Conservation (phyloP, 257 asterid genomes). For the Verbascum thapsus region DNA sequence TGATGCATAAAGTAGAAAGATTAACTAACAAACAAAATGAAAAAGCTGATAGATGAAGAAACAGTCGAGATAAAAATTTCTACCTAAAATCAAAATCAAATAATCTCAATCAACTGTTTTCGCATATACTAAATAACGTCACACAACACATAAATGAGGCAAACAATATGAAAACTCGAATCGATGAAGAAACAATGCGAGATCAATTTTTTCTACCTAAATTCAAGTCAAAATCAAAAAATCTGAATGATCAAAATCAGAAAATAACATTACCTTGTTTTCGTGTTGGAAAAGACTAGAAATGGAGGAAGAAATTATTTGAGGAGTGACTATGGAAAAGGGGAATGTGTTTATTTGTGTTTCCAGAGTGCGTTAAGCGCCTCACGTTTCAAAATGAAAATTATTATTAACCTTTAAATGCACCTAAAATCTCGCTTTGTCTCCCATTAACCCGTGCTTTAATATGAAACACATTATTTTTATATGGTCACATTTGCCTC, state of each 20-base stretch:
- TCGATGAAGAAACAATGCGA: not conserved
- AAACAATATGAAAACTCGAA: constrained; percentile 11
- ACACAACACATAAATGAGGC: not conserved
- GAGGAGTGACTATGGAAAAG: constrained; percentile 12
- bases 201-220: not conserved
- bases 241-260: constrained; percentile 1
- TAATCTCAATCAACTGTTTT: too few relatives aligned
- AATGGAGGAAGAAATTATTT: not conserved
- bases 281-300: constrained; percentile 5
- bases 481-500: not conserved
- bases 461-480: not conserved
- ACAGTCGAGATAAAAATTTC: too few relatives aligned
- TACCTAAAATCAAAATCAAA: too few relatives aligned
- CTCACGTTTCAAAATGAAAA: constrained; percentile 16
- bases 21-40: too few relatives aligned
- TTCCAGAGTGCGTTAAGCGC: constrained; percentile 26
- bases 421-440: constrained; percentile 7
- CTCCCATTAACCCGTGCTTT: constrained; percentile 30
- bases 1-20: too few relatives aligned
- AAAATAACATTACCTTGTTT: constrained; percentile 15
- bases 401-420: constrained; percentile 15
- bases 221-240: constrained; percentile 5
- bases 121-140: not conserved
- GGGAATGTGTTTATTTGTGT: not conserved
- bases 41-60: too few relatives aligned